Evolutionary conservation across 352 stramenopile genomes (phyloP).

Genomic region (Globisporangium canariense): DNA sequence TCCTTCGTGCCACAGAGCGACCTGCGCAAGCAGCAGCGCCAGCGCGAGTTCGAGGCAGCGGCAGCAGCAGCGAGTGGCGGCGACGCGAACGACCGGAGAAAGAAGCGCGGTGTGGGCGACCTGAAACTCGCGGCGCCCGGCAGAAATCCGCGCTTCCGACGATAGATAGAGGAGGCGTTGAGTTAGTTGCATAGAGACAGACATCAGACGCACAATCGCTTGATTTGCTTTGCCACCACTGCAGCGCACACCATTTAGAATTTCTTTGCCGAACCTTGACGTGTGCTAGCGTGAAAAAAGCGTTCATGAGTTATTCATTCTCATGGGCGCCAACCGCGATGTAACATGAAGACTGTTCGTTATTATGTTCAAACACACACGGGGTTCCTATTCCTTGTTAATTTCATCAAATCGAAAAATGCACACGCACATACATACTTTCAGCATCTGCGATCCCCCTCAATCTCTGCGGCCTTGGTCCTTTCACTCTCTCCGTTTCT

Average conservation of each 20-base stretch:
- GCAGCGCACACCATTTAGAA: not conserved
- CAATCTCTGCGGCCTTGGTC: not conserved
- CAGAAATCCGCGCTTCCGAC: slow-evolving; percentile 48
- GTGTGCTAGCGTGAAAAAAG: no score
- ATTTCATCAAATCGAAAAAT: slow-evolving; percentile 11
- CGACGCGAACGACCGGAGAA: slow-evolving; percentile 41
- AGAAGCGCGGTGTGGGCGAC: slow-evolving; percentile 79
- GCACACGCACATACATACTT: slow-evolving; percentile 10
- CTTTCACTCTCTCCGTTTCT: slow-evolving; percentile 10
- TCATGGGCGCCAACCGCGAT: not conserved
- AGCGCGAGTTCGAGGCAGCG: slow-evolving; percentile 23
- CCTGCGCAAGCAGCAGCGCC: slow-evolving; percentile 52
- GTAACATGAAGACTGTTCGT: not conserved
- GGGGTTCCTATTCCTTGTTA: slow-evolving; percentile 9
- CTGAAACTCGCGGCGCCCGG: slow-evolving; percentile 59
- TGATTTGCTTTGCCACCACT: not conserved
- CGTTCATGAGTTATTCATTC: not conserved
- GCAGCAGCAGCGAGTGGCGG: slow-evolving; percentile 17
- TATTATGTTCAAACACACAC: slow-evolving; percentile 5
- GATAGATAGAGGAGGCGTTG: slow-evolving; percentile 27
- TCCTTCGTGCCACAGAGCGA: slow-evolving; percentile 72
- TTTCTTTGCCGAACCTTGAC: not conserved
- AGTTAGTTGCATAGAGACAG: not conserved
- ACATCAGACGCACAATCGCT: not conserved
- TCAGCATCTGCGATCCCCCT: not conserved